These are phyloP conservation scores for Plasmodium vinckei DNA, from an alignment of 169 alveolate species.

Conservation along the genomic window DNA sequence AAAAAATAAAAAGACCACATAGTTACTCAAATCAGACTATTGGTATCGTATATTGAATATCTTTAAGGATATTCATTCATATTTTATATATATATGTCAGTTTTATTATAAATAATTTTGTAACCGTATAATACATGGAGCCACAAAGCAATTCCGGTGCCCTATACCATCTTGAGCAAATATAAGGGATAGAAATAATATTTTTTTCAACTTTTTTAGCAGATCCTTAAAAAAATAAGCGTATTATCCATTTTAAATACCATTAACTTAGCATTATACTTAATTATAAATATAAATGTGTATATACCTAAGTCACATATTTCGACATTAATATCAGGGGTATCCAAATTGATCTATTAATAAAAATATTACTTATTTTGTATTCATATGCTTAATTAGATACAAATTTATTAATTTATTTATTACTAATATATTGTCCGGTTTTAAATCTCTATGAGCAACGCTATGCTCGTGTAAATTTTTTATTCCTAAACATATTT, in stretches of 20 bases:
- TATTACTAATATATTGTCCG: slow-evolving; percentile 83
- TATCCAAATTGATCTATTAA: slow-evolving; percentile 78
- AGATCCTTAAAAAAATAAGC: slow-evolving; percentile 59
- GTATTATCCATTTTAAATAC: slow-evolving; percentile 16
- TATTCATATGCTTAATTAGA: neutral
- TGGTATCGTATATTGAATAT: neutral
- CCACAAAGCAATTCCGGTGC: slow-evolving; percentile 86
- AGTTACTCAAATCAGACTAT: too few species aligned
- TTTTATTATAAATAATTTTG: neutral
- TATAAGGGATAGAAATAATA: slow-evolving; percentile 82
- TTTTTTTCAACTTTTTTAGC: slow-evolving; percentile 73
- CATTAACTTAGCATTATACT: too few species aligned
- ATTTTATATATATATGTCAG: neutral
- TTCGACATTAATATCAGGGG: slow-evolving; percentile 75
- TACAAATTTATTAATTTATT: neutral
- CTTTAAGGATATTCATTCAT: neutral
- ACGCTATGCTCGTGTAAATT: slow-evolving; percentile 80
- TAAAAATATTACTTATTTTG: neutral
- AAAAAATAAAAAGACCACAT: neutral
- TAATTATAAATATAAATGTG: too few species aligned
- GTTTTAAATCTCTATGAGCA: slow-evolving; percentile 85
- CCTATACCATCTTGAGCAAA: slow-evolving; percentile 86
- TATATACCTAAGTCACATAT: slow-evolving; percentile 82
- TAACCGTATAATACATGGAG: slow-evolving; percentile 79
- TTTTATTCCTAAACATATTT: slow-evolving; percentile 79